These are phyloP conservation scores for Saccharomycopsis fibuligera DNA, from an alignment of 805 yeast genomes.

Conservation along the genomic window DNA sequence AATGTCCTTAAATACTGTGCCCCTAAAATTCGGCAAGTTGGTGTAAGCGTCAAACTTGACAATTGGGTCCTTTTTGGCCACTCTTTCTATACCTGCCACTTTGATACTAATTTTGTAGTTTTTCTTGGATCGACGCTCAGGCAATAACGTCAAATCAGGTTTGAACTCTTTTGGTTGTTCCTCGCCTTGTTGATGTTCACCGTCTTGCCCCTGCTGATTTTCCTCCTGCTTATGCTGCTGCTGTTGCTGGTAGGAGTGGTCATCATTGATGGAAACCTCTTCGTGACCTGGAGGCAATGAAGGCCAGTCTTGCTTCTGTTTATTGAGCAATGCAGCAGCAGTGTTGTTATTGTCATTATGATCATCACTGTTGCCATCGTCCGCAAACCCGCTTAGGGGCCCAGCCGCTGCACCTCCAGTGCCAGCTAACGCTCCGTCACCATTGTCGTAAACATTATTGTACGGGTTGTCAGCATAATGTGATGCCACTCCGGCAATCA, in stretches of 20 bases:
- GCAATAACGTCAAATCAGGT: constrained; percentile 20
- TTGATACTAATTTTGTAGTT: constrained; percentile 43
- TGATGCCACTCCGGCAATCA: not conserved
- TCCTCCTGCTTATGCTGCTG: constrained; percentile 15
- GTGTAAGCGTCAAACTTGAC: constrained; percentile 59
- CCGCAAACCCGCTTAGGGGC: not conserved
- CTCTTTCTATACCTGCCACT: constrained; percentile 66
- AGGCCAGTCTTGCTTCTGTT: constrained; percentile 10
- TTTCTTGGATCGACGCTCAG: constrained; percentile 25
- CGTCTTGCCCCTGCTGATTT: not conserved
- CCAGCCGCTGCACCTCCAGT: not conserved
- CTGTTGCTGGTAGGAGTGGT: not conserved
- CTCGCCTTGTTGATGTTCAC: constrained; percentile 9
- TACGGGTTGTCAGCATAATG: constrained; percentile 1
- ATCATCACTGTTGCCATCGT: not conserved
- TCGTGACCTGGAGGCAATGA: constrained; percentile 10
- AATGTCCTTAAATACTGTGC: constrained; percentile 59
- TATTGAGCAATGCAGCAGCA: not conserved
- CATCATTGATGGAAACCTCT: not conserved
- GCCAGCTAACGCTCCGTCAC: not conserved
- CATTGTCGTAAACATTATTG: not conserved
- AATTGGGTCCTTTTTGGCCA: constrained; percentile 64
- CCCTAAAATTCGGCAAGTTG: constrained; percentile 72
- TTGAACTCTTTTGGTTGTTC: constrained; percentile 10
- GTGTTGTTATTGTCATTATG: not conserved